Evolutionary conservation across 225 moss, liverwort and hornwort genomes (phyloP), one percentile per base, ranked within the genome.

Genomic region (Sphagnum tenellum): DNA sequence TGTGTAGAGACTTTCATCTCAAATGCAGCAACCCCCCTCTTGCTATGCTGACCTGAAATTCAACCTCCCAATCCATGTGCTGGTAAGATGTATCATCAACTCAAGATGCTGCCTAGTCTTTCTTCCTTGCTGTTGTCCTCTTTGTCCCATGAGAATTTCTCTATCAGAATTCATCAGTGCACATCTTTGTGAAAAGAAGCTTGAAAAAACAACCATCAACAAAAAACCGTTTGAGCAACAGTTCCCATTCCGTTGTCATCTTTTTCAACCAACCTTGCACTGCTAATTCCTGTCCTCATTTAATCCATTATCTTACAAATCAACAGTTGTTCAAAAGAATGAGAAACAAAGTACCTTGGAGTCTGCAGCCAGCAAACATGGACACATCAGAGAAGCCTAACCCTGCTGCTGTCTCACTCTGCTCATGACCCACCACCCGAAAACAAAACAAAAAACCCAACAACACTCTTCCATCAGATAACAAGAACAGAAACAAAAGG

Each of bases 331-430:
- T 29, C 29, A 29, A 29, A 29, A 29, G 29, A 29, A 29, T 29
- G 29, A 29, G 29, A 29, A 56, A 50, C 46, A 52, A 46, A 45
- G 9, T 12, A 95, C 92, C 95, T 86, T 79, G 88, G 48, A 89
- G 65, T 58, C 84, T 89, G 75, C 78, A 77, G 8, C 89, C 92
- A 48, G 88, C 85, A 61, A 88, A 87, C 61, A 77, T 78, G 60
- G 77, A 54, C 73, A 75, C 79, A 63, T 95, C 94, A 77, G 76
- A 59, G 46, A 84, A 71, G 67, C 76, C 67, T 71, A 89, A 67
- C 29, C 29, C 29, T 29, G 29, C 29, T 10, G 74, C 77, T 61
- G 48, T 69, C 63, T 89, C 86, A 62, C 66, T 82, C 91, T 91
- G 77, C 82, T 70, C 50, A 4, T 8, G 61, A 45, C 58, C 55